A percentile compares a stretch with the other conserved stretches of the same genome.
These are phyloP conservation scores for Sphagnum contortum DNA, from an alignment of 225 moss, liverwort and hornwort species.

Conservation along the genomic window DNA sequence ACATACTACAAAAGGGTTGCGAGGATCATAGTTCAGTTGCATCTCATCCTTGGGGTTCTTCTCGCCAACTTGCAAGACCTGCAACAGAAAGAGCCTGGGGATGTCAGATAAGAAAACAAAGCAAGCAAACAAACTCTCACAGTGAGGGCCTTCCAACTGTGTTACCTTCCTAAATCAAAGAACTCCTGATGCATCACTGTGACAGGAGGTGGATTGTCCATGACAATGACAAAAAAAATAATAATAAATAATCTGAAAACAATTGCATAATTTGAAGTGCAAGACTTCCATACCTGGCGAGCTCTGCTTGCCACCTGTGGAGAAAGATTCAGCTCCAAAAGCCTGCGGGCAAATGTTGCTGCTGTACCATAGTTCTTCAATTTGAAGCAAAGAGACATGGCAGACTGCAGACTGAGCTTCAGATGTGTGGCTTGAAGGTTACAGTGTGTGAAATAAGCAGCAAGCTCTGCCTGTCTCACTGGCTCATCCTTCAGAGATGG, in stretches of 20 bases:
- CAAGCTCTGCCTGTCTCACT: conserved; percentile 72
- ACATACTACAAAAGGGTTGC: conserved; percentile 47
- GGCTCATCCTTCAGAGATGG: conserved; percentile 62
- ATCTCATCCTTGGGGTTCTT: conserved; percentile 33
- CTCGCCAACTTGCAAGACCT: conserved; percentile 29
- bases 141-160: too few relatives aligned
- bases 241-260: too few relatives aligned
- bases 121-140: too few relatives aligned
- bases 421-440: conserved; percentile 80
- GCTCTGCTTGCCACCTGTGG: conserved; percentile 54
- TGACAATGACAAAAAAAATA: too few relatives aligned
- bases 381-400: conserved; percentile 73
- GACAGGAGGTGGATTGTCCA: too few relatives aligned
- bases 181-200: too few relatives aligned
- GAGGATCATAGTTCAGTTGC: conserved; percentile 43
- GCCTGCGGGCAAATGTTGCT: conserved; percentile 67
- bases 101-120: too few relatives aligned
- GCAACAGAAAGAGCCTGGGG: not conserved
- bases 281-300: conserved; percentile 42
- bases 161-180: too few relatives aligned
- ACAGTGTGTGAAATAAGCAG: conserved; percentile 92
- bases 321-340: conserved; percentile 66
- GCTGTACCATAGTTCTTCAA: conserved; percentile 72
- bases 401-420: conserved; percentile 74
- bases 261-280: too few relatives aligned